Base-by-base conservation (phyloP, 1,139 yeast species). In the Groenewaldozyma auringiensis region DNA sequence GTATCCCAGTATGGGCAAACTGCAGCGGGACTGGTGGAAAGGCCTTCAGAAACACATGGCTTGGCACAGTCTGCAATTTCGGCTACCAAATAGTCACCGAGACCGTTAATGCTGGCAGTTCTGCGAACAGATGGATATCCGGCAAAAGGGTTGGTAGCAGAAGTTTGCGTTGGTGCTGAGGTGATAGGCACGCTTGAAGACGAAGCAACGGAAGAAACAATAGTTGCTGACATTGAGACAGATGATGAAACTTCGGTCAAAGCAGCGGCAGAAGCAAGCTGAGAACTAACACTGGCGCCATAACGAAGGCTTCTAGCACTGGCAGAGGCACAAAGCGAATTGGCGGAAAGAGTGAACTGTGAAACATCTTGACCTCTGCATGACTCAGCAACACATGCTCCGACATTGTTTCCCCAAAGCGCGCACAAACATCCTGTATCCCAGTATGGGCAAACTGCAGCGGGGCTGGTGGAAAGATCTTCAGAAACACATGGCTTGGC, bases 1-100 rank as follows among this genome's bases (percentile, higher is more conserved):
- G 78, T 71, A 52, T 74, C 78, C 78, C 78, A 74, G 64, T 73
- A 72, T 31, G 78, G 78, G 55, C 78, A 74, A 25, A 25, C 11
- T 8, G 29, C 29, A 25, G 29, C 29, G 14, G 57, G 57, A 13
- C 56, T 40, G 39, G 44, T 39, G 40, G 37, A 39, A 16, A 41
- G 31, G 41, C 43, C 32, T 37, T 41, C 41, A 33, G 43, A 32
- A 31, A 49, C 47, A 63, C 78, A 73, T 1, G 55, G 55, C 53
- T 66, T 56, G 41, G 78, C 78, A 60, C 78, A 74, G 1, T 56
- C 50, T 17, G 78, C 78, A 35, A 73, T 61, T 11, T 52, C 48
- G 45, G 52, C 63, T 55, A 68, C 64, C 45, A 74, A 68, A 31
- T 73, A 74, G 56, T 74, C 79, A 35, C 78, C 78, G 51, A 74